Evolutionary conservation across 345 rosid species (phyloP).

Genomic region (Syzygium grande): DNA sequence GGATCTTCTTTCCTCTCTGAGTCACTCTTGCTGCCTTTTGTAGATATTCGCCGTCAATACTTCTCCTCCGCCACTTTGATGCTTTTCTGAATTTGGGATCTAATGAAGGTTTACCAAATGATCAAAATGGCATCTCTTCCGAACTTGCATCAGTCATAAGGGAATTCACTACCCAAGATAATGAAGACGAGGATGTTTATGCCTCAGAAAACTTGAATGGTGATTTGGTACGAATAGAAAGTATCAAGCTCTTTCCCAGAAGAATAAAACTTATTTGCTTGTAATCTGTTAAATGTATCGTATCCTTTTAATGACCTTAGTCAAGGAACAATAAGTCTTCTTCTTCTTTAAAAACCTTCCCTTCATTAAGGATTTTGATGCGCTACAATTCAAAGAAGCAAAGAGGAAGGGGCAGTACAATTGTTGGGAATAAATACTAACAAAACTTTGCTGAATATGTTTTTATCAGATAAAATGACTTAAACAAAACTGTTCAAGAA

Average conservation of each 20-base stretch:
- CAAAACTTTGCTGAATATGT: not conserved
- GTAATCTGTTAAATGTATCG: not conserved
- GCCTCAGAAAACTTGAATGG: slow-evolving; percentile 30
- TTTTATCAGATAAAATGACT: not conserved
- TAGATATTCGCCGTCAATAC: slow-evolving; percentile 80
- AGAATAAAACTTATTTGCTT: not conserved
- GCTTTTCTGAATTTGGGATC: slow-evolving; percentile 66
- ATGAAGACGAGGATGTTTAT: slow-evolving; percentile 34
- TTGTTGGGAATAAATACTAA: not conserved
- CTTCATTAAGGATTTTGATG: not conserved
- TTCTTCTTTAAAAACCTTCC: not conserved
- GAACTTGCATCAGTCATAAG: slow-evolving; percentile 86
- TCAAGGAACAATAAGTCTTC: not conserved
- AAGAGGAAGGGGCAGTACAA: not conserved
- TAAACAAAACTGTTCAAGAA: not conserved
- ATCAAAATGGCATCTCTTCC: slow-evolving; percentile 67
- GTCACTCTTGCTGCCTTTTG: slow-evolving; percentile 13
- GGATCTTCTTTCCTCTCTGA: not conserved
- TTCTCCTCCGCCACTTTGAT: slow-evolving; percentile 89
- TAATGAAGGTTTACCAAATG: slow-evolving; percentile 59
- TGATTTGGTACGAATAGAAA: slow-evolving; percentile 44
- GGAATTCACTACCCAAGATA: slow-evolving; percentile 64
- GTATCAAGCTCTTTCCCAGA: not conserved
- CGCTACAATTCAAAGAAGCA: not conserved
- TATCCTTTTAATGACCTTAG: not conserved